A percentile compares a stretch with the other conserved stretches of the same genome.
Conservation (phyloP, 2,329 filamentous ascomycete species). For the Aspergillus fijiensis region DNA sequence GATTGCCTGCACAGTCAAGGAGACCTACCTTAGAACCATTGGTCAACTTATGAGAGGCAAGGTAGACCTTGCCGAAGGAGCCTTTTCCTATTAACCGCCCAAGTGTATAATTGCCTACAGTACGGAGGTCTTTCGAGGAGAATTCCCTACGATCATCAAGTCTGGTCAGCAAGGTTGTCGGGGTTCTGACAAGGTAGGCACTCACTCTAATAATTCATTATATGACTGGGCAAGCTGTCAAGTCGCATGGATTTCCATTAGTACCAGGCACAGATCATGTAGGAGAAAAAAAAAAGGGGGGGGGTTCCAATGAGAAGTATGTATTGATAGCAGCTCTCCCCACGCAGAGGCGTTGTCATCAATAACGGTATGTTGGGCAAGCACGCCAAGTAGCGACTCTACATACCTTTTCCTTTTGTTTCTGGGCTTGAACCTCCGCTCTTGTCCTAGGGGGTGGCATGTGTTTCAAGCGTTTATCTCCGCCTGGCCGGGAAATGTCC, state of each 20-base stretch:
- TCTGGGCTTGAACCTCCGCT: constrained; percentile 58
- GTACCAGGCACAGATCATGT: neutral
- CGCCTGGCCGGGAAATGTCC: constrained; percentile 23
- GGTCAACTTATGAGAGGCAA: constrained; percentile 93
- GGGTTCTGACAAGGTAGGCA: constrained; percentile 15
- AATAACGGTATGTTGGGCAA: neutral
- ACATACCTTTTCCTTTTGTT: constrained; percentile 59
- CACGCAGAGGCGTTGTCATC: neutral
- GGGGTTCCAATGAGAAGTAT: neutral
- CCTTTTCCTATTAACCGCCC: constrained; percentile 94
- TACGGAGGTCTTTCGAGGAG: constrained; percentile 82
- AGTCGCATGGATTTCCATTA: constrained; percentile 1
- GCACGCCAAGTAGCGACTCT: neutral
- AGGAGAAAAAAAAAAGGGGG: neutral
- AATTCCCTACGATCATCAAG: constrained; percentile 68
- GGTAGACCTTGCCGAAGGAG: constrained; percentile 97
- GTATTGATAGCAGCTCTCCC: neutral
- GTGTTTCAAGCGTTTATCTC: constrained; percentile 37
- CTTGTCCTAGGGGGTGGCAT: constrained; percentile 45
- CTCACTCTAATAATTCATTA: constrained; percentile 90
- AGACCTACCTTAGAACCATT: constrained; percentile 87
- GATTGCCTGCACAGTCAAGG: neutral
- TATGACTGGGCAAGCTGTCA: constrained; percentile 91
- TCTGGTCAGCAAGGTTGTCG: constrained; percentile 1
- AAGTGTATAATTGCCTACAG: constrained; percentile 91